Base-by-base conservation (phyloP, 164 flowering plant genomes). In the Liquidambar formosana region DNA sequence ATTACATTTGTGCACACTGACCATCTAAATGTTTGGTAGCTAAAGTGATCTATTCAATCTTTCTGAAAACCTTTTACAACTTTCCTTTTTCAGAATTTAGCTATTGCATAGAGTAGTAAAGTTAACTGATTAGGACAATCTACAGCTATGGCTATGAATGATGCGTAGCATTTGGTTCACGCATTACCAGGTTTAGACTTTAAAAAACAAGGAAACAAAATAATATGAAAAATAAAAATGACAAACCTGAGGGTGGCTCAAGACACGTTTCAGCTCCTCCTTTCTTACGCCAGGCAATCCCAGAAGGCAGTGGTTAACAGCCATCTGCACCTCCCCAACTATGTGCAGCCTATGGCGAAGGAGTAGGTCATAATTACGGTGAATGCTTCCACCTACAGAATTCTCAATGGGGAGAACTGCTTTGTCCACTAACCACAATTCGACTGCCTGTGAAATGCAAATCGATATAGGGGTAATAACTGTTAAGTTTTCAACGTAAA, bases 371-470 rank as follows among this genome's bases (percentile, higher is more conserved):
- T 89, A 87, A 76, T 87, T 87, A 12, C 86, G 89, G 65, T 85
- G 91, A 61, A 87, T 87, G 76, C 91, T 87, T 41, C 94, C 94
- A 59, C 81, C 94, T 2, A 87, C 77, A 21, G 87, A 80, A 63
- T 83, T 89, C 74, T 89, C 94, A 46, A 89, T 81, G 12, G 94
- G 94, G 11, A 89, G 81, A 63, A 89, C 87, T 21, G 94, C 94
- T 70, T 77, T 85, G 74, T 89, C 91, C 62, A 83, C 94, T 45
- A 83, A 69, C 87, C 94, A 87, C 51, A 84, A 61, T 68, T 89
- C 94, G 74, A 89, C 94, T n/a, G 94, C 94, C 90, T 89, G 85
- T 46, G 15, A 56, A 74, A 71, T n/a, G 19, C 8, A 60, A n/a
- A 14, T n/a, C 60, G 3, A n/a, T 21, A 26, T 22, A 22, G 57